Conservation (phyloP, 2,329 filamentous ascomycete species). For the Magnaporthiopsis rhizophila region DNA sequence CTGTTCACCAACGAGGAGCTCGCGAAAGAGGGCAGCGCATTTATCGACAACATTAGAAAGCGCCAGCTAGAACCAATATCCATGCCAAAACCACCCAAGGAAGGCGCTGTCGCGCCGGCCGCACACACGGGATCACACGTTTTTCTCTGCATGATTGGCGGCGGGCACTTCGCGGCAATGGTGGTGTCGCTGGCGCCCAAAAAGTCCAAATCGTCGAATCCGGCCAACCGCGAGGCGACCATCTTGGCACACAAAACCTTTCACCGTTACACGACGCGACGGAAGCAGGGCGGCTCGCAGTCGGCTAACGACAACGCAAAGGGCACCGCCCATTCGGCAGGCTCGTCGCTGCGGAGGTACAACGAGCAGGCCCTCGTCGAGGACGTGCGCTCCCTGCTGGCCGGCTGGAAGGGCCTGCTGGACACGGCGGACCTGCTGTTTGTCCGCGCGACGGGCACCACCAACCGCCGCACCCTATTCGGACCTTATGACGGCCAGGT, state of each 20-base stretch:
- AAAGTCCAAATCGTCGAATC: slow-evolving; percentile 58
- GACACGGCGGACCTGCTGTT: slow-evolving; percentile 82
- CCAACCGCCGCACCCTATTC: slow-evolving; percentile 80
- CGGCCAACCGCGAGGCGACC: slow-evolving; percentile 75
- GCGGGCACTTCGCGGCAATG: slow-evolving; percentile 96
- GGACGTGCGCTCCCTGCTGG: slow-evolving; percentile 76
- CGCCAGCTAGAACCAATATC: slow-evolving; percentile 67
- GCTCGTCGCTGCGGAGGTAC: slow-evolving; percentile 80
- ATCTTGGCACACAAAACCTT: slow-evolving; percentile 96
- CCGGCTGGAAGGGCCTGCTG: slow-evolving; percentile 79
- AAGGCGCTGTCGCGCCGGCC: slow-evolving; percentile 45
- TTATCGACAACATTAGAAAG: slow-evolving; percentile 61
- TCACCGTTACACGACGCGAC: slow-evolving; percentile 89
- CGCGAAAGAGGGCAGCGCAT: slow-evolving; percentile 31
- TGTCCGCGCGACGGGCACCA: slow-evolving; percentile 77
- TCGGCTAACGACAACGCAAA: slow-evolving; percentile 93
- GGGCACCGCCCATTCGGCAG: slow-evolving; percentile 87
- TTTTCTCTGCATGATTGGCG: slow-evolving; percentile 97
- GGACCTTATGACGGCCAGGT: slow-evolving; percentile 88
- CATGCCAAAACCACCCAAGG: slow-evolving; percentile 43
- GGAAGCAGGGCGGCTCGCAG: slow-evolving; percentile 94
- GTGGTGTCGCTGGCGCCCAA: slow-evolving; percentile 81
- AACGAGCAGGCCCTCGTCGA: slow-evolving; percentile 85
- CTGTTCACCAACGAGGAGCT: slow-evolving; percentile 70
- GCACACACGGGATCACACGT: slow-evolving; percentile 70